Conservation (phyloP, 2,329 filamentous ascomycete species). For the Calonectria henricotiae region DNA sequence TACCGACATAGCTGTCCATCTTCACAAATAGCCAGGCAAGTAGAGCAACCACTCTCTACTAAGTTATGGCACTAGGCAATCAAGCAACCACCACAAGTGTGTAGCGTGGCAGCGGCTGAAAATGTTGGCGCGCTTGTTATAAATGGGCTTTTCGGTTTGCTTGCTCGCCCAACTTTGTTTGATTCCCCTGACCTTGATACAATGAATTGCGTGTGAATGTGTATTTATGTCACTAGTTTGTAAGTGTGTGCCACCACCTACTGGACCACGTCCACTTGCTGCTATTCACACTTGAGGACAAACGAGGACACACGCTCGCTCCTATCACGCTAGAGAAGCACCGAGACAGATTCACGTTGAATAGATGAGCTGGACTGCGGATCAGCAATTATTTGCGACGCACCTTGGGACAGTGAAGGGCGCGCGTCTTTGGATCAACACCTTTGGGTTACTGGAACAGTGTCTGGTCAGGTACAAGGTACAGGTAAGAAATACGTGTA, state of each 20-base stretch:
- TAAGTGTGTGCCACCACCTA: conserved; percentile 27
- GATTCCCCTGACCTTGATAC: conserved; percentile 46
- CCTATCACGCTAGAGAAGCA: background rate
- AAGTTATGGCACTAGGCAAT: conserved; percentile 16
- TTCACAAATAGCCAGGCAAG: background rate
- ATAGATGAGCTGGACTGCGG: background rate
- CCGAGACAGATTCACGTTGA: background rate
- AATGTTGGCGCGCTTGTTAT: background rate
- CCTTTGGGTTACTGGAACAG: conserved; percentile 26
- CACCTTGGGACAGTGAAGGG: conserved; percentile 39
- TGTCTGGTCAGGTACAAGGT: background rate
- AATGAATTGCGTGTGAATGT: conserved; percentile 18
- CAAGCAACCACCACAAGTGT: conserved; percentile 20
- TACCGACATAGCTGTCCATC: background rate
- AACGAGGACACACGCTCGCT: background rate
- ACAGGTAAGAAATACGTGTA: conserved; percentile 11
- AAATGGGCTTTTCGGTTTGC: conserved; percentile 28
- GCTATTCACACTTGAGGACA: background rate
- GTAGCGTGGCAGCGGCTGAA: conserved; percentile 18
- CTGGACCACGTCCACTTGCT: background rate
- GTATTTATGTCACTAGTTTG: conserved; percentile 25
- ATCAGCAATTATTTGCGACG: conserved; percentile 36
- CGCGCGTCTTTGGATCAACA: conserved; percentile 23
- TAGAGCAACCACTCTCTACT: background rate
- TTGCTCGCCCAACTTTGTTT: conserved; percentile 30